Evolutionary conservation across 2,329 filamentous ascomycete genomes (phyloP).

Genomic region (Neospermospora avenae): DNA sequence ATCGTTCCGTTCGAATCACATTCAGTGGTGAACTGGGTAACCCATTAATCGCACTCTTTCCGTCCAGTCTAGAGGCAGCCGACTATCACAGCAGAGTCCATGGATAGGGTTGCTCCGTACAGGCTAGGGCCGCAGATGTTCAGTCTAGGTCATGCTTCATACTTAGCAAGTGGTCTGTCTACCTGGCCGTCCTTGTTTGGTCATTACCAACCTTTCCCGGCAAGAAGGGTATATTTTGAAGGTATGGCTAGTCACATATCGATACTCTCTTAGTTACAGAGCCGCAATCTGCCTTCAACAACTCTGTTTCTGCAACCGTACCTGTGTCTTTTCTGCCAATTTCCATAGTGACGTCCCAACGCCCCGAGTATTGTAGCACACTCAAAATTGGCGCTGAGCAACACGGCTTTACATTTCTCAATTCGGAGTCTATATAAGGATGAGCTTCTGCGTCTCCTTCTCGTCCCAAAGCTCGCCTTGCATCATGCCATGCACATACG

Average conservation of each 20-base stretch:
- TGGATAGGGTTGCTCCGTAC: background rate
- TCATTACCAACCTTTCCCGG: background rate
- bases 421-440: too few relatives aligned
- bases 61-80: too few relatives aligned
- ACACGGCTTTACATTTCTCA: too few relatives aligned
- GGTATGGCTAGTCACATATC: background rate
- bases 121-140: background rate
- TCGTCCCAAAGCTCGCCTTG: constrained; percentile 6
- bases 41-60: too few relatives aligned
- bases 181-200: background rate
- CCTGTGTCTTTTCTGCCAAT: too few relatives aligned
- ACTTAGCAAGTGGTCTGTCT: background rate
- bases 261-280: background rate
- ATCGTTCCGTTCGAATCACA: too few relatives aligned
- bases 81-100: background rate
- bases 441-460: background rate
- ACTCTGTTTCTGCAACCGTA: background rate
- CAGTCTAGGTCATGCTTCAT: too few relatives aligned
- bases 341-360: too few relatives aligned
- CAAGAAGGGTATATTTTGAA: background rate
- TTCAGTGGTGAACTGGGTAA: too few relatives aligned
- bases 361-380: too few relatives aligned
- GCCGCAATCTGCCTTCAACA: background rate
- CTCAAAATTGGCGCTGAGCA: too few relatives aligned
- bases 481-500: constrained; percentile 14